phyloP scores from a whole-genome alignment of 371 early-diverging fungal species.

The Apophysomyces elegans region DNA sequence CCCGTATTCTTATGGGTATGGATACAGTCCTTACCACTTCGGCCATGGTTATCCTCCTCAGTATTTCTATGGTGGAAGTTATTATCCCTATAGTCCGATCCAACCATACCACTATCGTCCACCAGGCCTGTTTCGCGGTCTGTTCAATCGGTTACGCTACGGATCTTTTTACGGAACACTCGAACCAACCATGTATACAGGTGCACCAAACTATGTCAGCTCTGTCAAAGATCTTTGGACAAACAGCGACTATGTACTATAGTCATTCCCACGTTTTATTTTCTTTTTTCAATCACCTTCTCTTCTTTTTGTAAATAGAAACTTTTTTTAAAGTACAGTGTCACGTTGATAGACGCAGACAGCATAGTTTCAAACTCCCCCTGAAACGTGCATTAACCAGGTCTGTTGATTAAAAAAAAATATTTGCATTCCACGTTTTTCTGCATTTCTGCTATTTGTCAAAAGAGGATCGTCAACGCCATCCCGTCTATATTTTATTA shows the following conservation, averaged over 20 bases:
- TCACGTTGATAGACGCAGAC: not conserved
- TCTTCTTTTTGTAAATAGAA: conserved; percentile 7
- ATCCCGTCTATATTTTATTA: conserved; percentile 1
- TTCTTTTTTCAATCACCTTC: not conserved
- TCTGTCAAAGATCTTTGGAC: conserved; percentile 30
- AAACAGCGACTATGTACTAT: conserved; percentile 23
- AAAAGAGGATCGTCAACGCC: conserved; percentile 2
- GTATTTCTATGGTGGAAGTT: conserved; percentile 15
- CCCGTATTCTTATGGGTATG: conserved; percentile 12
- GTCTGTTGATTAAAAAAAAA: not conserved
- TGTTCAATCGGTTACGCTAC: conserved; percentile 25
- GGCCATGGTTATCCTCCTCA: conserved; percentile 13
- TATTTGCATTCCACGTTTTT: not conserved
- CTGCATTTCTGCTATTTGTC: not conserved
- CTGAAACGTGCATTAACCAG: not conserved
- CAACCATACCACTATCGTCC: conserved; percentile 16
- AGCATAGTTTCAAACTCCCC: not conserved
- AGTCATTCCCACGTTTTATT: not conserved
- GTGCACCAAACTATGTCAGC: conserved; percentile 28
- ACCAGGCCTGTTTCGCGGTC: conserved; percentile 22
- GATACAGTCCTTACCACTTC: conserved; percentile 21
- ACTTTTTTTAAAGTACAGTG: not conserved
- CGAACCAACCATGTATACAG: conserved; percentile 21
- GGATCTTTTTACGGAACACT: conserved; percentile 18
- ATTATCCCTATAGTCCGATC: conserved; percentile 18